phyloP scores from a whole-genome alignment of 2,329 filamentous ascomycete genomes.

The Beauveria brongniartii region DNA sequence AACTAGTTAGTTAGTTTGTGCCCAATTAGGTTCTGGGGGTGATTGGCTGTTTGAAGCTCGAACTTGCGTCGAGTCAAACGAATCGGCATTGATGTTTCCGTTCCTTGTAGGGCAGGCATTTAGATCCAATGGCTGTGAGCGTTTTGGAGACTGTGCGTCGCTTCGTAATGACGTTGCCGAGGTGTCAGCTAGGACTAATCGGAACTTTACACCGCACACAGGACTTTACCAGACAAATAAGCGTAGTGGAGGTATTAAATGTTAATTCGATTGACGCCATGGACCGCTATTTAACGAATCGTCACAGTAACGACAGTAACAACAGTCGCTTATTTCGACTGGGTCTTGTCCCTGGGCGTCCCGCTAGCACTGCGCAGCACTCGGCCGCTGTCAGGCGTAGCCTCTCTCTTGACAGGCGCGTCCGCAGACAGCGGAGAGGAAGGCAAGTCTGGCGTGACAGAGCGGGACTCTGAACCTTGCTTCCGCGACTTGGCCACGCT shows the following conservation, averaged over 20 bases:
- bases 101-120: no score
- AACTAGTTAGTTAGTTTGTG: background rate
- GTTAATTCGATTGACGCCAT: background rate
- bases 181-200: background rate
- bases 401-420: constrained; percentile 27
- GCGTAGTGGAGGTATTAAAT: background rate
- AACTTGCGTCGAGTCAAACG: no score
- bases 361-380: constrained; percentile 10
- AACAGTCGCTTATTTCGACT: background rate
- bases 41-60: background rate
- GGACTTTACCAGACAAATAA: background rate
- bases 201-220: background rate
- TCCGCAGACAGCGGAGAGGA: constrained; percentile 47
- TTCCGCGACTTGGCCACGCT: constrained; percentile 36
- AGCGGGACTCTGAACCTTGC: constrained; percentile 39
- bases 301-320: background rate
- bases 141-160: no score
- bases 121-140: no score
- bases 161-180: background rate
- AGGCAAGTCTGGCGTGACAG: constrained; percentile 45
- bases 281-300: constrained; percentile 2
- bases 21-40: background rate
- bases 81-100: background rate
- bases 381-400: constrained; percentile 16
- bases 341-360: constrained; percentile 1